Evolutionary conservation across 1,139 yeast genomes (phyloP).

Genomic region (Debaryomycetaceae sp.): DNA sequence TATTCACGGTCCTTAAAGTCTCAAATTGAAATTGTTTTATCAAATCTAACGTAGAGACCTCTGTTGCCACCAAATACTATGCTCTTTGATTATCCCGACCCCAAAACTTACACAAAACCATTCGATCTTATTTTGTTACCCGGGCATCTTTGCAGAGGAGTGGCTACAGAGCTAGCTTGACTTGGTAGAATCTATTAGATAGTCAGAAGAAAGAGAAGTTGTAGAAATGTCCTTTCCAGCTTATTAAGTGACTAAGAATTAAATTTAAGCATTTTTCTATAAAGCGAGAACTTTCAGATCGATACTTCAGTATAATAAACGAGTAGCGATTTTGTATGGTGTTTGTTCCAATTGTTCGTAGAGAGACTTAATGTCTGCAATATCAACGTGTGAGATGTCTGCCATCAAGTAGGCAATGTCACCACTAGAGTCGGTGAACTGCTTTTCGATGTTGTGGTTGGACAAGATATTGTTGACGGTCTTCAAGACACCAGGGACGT

Average conservation of each 20-base stretch:
- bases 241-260: neutral
- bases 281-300: too few species aligned
- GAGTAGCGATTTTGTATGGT: conserved; percentile 86
- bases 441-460: conserved; percentile 95
- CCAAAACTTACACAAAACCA: conserved; percentile 7
- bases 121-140: too few species aligned
- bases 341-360: conserved; percentile 88
- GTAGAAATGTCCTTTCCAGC: too few species aligned
- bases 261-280: too few species aligned
- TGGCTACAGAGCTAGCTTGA: too few species aligned
- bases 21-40: neutral
- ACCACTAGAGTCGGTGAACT: conserved; percentile 93
- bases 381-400: conserved; percentile 85
- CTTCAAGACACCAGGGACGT: conserved; percentile 98
- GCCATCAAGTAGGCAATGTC: conserved; percentile 98
- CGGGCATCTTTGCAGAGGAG: too few species aligned
- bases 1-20: neutral
- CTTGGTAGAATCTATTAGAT: too few species aligned
- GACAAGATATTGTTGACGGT: conserved; percentile 95
- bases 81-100: neutral
- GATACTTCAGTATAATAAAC: conserved; percentile 69
- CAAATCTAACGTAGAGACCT: neutral
- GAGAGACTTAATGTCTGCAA: conserved; percentile 76
- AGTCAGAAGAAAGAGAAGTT: too few species aligned
- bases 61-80: conserved; percentile 8